Percentiles rank a stretch among this genome's conserved stretches.
These are phyloP conservation scores for Eleusine coracana DNA, from an alignment of 176 grass and related monocot genomes.

Conservation along the genomic window DNA sequence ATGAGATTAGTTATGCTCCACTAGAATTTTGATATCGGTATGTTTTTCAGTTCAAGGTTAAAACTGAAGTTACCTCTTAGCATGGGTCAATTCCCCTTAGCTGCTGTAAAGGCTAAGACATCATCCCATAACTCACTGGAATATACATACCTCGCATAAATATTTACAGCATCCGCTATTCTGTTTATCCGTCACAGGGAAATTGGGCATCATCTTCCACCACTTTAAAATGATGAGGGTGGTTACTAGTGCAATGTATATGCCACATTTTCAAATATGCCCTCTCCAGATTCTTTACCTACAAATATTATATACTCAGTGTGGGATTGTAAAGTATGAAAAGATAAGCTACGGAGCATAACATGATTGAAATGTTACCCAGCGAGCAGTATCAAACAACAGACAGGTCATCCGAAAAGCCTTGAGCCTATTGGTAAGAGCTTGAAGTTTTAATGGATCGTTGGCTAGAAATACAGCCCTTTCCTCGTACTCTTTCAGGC, in stretches of 20 bases:
- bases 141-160: constrained; percentile 29
- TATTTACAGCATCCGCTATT: constrained; percentile 22
- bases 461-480: constrained; percentile 63
- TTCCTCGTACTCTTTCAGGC: constrained; percentile 82
- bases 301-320: constrained; percentile 12
- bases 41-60: constrained; percentile 22
- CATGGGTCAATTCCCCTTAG: neutral
- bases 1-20: neutral
- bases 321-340: neutral
- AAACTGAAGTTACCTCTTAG: constrained; percentile 16
- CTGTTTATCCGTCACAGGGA: constrained; percentile 47
- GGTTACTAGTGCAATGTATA: constrained; percentile 48
- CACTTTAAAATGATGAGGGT: constrained; percentile 73
- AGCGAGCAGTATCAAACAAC: constrained; percentile 73
- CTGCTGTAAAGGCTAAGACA: neutral
- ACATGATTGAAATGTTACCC: constrained; percentile 44
- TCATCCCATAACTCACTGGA: constrained; percentile 6
- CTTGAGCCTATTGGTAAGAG: constrained; percentile 68
- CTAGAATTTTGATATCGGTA: neutral
- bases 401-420: constrained; percentile 66
- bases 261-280: constrained; percentile 93
- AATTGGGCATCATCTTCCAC: constrained; percentile 64
- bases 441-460: constrained; percentile 62
- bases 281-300: constrained; percentile 85
- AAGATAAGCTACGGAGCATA: too few relatives aligned